A percentile compares a stretch with the other conserved stretches of the same genome.
phyloP scores from a whole-genome alignment of 2,329 filamentous ascomycete genomes.

The Fusarium sp. region DNA sequence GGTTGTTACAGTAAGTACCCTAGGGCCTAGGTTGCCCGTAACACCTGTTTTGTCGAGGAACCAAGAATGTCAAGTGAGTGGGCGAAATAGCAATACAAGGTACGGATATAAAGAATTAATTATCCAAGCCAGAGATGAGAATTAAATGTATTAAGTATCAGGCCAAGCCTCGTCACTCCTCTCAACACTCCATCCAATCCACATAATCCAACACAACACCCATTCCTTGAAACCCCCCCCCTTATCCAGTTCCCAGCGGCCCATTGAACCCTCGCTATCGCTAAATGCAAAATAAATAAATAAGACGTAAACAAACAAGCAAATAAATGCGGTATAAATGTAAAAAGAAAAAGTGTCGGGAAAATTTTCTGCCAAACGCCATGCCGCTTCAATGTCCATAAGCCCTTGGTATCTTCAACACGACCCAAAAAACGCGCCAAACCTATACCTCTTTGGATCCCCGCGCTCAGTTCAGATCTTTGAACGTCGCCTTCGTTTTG shows the following conservation, averaged over 20 bases:
- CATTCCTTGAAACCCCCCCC: conserved; percentile 4
- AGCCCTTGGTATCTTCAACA: conserved; percentile 39
- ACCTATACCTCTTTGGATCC: conserved; percentile 27
- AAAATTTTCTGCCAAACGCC: conserved; percentile 30
- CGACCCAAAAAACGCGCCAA: conserved; percentile 37
- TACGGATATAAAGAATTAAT: neutral
- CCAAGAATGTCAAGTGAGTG: neutral
- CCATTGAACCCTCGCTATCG: conserved; percentile 18
- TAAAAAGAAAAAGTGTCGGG: neutral
- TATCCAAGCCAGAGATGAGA: conserved; percentile 21
- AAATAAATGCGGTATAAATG: neutral
- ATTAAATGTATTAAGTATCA: conserved; percentile 37
- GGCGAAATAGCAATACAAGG: neutral
- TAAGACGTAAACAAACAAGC: neutral
- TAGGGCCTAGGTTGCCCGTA: neutral
- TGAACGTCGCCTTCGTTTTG: conserved; percentile 1
- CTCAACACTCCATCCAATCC: conserved; percentile 4
- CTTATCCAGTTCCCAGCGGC: neutral
- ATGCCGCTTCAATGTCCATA: conserved; percentile 35
- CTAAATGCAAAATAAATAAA: conserved; percentile 27
- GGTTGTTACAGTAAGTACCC: too few relatives aligned
- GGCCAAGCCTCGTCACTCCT: conserved; percentile 17
- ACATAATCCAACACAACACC: neutral
- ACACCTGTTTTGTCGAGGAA: neutral
- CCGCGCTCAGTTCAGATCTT: neutral